Conservation (phyloP, 2,329 filamentous ascomycete genomes). For the Thermothelomyces thermophilus region DNA sequence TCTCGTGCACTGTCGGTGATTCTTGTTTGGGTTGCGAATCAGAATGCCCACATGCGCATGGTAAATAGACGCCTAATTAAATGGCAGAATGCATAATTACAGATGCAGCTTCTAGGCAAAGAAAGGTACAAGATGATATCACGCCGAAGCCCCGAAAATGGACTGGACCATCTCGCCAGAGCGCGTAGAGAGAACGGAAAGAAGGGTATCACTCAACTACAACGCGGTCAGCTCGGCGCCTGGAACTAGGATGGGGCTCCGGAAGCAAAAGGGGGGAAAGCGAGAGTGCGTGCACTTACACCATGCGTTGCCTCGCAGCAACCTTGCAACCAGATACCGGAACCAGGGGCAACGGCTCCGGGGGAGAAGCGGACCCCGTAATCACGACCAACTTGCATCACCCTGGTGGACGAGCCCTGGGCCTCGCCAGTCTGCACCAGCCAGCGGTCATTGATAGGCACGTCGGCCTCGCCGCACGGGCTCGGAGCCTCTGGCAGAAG, state of each 20-base stretch:
- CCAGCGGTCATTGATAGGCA: constrained; percentile 20
- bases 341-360: constrained; percentile 60
- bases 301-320: constrained; percentile 92
- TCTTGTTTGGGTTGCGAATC: too few relatives aligned
- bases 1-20: too few relatives aligned
- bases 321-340: constrained; percentile 87
- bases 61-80: too few relatives aligned
- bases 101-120: too few relatives aligned
- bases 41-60: too few relatives aligned
- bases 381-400: constrained; percentile 66
- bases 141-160: constrained; percentile 50
- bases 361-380: constrained; percentile 69
- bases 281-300: too few relatives aligned
- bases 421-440: constrained; percentile 17
- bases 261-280: too few relatives aligned
- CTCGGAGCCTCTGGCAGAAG: constrained; percentile 50
- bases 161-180: constrained; percentile 72
- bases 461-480: not conserved
- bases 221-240: constrained; percentile 10
- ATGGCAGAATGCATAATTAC: too few relatives aligned
- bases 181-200: constrained; percentile 69
- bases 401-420: constrained; percentile 27
- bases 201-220: constrained; percentile 71
- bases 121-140: not conserved
- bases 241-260: too few relatives aligned